Conservation (phyloP, 305 asterid species). For the Fraxinus latifolia region DNA sequence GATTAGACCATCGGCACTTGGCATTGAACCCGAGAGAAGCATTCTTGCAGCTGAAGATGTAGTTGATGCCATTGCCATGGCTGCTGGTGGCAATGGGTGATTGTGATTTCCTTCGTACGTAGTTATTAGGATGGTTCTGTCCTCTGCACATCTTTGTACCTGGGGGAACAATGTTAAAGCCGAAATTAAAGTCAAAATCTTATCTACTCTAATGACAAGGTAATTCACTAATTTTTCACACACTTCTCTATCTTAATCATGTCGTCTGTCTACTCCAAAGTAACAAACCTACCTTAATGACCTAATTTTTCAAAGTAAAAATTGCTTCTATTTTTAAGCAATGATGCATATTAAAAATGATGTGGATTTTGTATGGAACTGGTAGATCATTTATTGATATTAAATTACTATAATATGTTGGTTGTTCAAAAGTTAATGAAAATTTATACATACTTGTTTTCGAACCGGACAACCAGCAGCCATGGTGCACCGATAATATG, state of each 20-base stretch:
- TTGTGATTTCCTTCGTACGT: constrained; percentile 94
- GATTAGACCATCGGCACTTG: constrained; percentile 74
- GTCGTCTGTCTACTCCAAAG: neutral
- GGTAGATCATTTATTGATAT: neutral
- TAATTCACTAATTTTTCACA: neutral
- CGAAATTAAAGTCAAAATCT: neutral
- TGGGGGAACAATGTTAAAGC: constrained; percentile 2
- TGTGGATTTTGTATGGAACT: neutral
- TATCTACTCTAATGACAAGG: neutral
- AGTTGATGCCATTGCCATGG: constrained; percentile 88
- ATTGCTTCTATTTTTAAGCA: neutral
- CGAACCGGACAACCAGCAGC: constrained; percentile 91
- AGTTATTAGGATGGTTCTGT: constrained; percentile 67
- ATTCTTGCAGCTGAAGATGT: constrained; percentile 84
- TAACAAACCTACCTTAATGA: neutral
- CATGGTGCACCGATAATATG: constrained; percentile 97
- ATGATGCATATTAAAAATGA: neutral
- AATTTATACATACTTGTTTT: constrained; percentile 56
- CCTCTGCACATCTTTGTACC: constrained; percentile 97
- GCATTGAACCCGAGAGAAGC: constrained; percentile 90
- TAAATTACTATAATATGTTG: neutral
- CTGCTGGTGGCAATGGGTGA: constrained; percentile 91
- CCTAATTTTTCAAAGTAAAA: neutral
- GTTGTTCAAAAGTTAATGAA: neutral
- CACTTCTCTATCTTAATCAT: neutral